Evolutionary conservation across 1,284 basidiomycete genomes (phyloP).

Genomic region (Agaricales sp.): DNA sequence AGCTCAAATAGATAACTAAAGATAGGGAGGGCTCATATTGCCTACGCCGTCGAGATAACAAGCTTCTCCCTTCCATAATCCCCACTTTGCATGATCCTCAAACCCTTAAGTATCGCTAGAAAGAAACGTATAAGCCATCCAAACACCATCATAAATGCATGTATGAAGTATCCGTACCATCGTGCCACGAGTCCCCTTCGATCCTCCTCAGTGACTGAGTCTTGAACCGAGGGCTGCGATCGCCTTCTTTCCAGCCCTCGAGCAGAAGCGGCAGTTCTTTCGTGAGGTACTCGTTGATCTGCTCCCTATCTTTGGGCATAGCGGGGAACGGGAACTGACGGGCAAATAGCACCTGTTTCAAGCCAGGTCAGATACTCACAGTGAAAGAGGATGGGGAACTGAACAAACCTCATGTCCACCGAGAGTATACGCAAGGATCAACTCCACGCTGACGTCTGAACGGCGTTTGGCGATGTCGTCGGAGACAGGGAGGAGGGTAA

Average conservation of each 20-base stretch:
- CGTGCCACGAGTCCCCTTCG: neutral
- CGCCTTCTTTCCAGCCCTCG: neutral
- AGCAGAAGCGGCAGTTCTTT: slow-evolving; percentile 2
- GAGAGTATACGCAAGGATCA: neutral
- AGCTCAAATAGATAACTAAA: no score
- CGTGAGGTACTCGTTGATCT: neutral
- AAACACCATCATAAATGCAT: neutral
- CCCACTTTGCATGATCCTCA: neutral
- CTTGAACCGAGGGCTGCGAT: neutral
- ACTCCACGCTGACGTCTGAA: neutral
- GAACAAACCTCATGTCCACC: neutral
- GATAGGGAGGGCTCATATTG: no score
- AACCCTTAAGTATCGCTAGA: slow-evolving; percentile 3
- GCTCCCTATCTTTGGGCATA: neutral
- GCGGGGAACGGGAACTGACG: neutral
- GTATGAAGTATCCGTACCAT: neutral
- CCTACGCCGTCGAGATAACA: no score
- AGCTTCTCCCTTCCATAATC: slow-evolving; percentile 1
- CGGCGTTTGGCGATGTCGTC: neutral
- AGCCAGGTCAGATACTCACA: no score
- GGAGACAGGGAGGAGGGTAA: neutral
- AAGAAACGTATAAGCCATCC: neutral
- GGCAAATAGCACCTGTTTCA: neutral
- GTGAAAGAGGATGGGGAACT: neutral
- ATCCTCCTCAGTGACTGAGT: neutral